These are phyloP conservation scores for Austropuccinia psidii DNA, from an alignment of 1,284 basidiomycete species.

Conservation along the genomic window DNA sequence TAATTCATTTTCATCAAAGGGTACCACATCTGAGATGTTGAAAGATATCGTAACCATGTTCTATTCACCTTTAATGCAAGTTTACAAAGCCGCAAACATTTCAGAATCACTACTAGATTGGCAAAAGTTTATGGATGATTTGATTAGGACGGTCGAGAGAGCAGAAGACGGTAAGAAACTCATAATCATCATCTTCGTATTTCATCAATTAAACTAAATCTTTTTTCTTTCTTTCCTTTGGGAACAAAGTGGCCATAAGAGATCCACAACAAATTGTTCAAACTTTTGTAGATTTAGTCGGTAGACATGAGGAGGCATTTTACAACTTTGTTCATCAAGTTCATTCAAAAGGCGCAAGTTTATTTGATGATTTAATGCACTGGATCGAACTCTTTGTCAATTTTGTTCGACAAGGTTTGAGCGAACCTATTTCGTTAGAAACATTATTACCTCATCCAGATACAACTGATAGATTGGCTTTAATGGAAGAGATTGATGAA, in stretches of 20 bases:
- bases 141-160: constrained; percentile 87
- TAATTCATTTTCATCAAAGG: constrained; percentile 52
- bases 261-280: constrained; percentile 82
- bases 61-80: constrained; percentile 93
- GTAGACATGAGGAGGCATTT: constrained; percentile 88
- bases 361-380: constrained; percentile 88
- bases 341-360: constrained; percentile 87
- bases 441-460: constrained; percentile 68
- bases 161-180: constrained; percentile 73
- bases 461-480: constrained; percentile 63
- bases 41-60: constrained; percentile 99
- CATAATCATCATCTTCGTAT: constrained; percentile 39
- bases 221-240: not conserved
- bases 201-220: not conserved
- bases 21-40: constrained; percentile 83
- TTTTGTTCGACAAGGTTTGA: constrained; percentile 77
- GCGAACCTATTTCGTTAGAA: constrained; percentile 64
- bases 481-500: constrained; percentile 74
- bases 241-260: constrained; percentile 61
- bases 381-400: constrained; percentile 96
- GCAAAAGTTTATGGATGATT: constrained; percentile 89
- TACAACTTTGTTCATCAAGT: constrained; percentile 98
- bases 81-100: constrained; percentile 95
- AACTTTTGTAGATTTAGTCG: constrained; percentile 85
- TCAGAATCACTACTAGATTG: constrained; percentile 85